Percentiles rank a stretch among this genome's conserved stretches.
These are phyloP conservation scores for Fusarium sp. DNA, from an alignment of 2,329 filamentous ascomycete species.

Conservation along the genomic window DNA sequence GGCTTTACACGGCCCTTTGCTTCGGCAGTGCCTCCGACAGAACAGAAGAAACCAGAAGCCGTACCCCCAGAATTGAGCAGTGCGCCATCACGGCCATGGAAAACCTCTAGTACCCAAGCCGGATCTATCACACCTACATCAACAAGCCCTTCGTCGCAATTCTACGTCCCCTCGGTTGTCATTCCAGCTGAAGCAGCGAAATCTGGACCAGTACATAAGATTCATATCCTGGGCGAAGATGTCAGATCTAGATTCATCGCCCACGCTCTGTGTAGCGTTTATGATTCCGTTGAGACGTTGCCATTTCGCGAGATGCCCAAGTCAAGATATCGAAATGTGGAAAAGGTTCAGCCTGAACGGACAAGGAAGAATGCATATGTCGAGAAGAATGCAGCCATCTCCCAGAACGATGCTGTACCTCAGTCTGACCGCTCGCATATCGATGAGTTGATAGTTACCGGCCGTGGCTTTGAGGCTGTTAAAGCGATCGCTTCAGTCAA, in stretches of 20 bases:
- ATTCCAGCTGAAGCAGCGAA: constrained; percentile 45
- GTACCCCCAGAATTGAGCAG: constrained; percentile 32
- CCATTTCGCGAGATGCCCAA: constrained; percentile 39
- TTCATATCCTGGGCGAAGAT: constrained; percentile 54
- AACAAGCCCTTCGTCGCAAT: constrained; percentile 34
- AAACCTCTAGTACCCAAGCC: constrained; percentile 5
- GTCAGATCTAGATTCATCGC: constrained; percentile 52
- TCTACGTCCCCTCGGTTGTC: constrained; percentile 49
- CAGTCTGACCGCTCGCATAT: constrained; percentile 61
- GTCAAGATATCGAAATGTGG: constrained; percentile 45
- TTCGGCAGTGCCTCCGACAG: constrained; percentile 40
- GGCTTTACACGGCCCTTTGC: constrained; percentile 48
- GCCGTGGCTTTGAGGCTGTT: constrained; percentile 60
- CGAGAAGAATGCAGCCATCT: constrained; percentile 34
- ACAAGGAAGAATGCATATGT: constrained; percentile 25
- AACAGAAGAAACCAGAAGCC: constrained; percentile 34
- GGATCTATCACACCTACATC: constrained; percentile 18
- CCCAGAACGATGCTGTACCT: background rate
- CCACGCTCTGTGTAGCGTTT: constrained; percentile 51
- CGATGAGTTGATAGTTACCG: constrained; percentile 74
- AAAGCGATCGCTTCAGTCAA: constrained; percentile 66
- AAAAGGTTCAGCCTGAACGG: constrained; percentile 32
- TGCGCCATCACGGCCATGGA: constrained; percentile 35
- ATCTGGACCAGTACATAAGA: constrained; percentile 48
- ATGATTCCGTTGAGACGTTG: constrained; percentile 51